Evolutionary conservation across 2,329 filamentous ascomycete species (phyloP), one percentile per base, ranked within the genome.

Genomic region (Sporothrix pallida): DNA sequence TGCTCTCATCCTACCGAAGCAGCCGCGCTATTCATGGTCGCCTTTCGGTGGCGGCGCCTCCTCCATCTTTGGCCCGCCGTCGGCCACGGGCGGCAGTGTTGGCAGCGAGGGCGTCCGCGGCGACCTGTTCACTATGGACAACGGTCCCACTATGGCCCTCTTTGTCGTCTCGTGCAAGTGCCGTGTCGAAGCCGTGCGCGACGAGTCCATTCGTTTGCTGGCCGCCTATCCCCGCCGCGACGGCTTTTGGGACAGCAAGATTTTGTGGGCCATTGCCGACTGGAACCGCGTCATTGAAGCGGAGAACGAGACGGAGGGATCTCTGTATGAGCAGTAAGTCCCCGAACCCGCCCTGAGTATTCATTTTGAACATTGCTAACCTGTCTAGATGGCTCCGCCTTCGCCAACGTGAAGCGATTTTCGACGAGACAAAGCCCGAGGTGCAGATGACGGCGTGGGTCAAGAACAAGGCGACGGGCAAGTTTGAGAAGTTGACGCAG

Each of bases 111-210:
- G 75, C 76, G 37, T 77, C 79, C 54, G 12, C 80, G 81, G 13
- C 78, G 12, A 82, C 80, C 80, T 70, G 5, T 85, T 86, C 74
- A 81, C 84, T 0, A 83, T 86, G 82, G 84, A 86, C 73, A 81
- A 83, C 2, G 84, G 84, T 0, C 84, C 83, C 77, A 84, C 83
- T 7, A 84, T 84, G 83, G 83, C 83, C 0, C 78, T 86, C 3
- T 83, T 84, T 31, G 76, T 84, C 4, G 80, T 82, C 3, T 79
- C 83, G 0, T 82, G 83, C 77, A 82, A 81, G 7, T 85, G 83
- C 63, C 80, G 83, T 8, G 82, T 84, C 67, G 77, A 77, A 5
- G 72, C 76, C 0, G 81, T 85, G 2, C 78, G 83, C 9, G 79
- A 80, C 3, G 81, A 84, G 4, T 81, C 84, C 1, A 81, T 83